Evolutionary conservation across 306 rosid species (phyloP).

Genomic region (Quercus alba): DNA sequence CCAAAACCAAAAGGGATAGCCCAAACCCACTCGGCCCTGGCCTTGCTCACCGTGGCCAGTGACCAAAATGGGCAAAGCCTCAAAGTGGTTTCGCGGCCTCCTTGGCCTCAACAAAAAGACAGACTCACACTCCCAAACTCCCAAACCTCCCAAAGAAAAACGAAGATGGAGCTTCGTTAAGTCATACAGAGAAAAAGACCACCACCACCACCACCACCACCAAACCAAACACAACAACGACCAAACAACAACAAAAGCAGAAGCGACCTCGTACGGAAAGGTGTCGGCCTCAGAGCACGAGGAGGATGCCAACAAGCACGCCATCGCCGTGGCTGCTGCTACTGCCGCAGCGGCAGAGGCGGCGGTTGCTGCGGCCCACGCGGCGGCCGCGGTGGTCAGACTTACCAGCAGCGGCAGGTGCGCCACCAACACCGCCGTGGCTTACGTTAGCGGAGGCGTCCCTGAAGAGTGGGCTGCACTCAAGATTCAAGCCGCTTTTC

Average conservation of each 20-base stretch:
- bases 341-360: slow-evolving; percentile 52
- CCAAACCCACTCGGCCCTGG: neutral
- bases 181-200: slow-evolving; percentile 45
- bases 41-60: neutral
- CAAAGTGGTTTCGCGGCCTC: slow-evolving; percentile 71
- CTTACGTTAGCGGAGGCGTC: neutral
- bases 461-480: slow-evolving; percentile 69
- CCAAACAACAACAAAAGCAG: neutral
- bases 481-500: slow-evolving; percentile 85
- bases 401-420: slow-evolving; percentile 38
- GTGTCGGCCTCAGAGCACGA: neutral
- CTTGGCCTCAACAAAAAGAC: slow-evolving; percentile 42
- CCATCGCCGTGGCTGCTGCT: slow-evolving; percentile 55
- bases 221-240: slow-evolving; percentile 4
- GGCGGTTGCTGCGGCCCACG: slow-evolving; percentile 56
- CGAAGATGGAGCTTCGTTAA: slow-evolving; percentile 74
- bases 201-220: neutral
- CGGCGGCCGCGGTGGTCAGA: slow-evolving; percentile 45
- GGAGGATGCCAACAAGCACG: slow-evolving; percentile 38
- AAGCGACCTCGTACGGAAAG: neutral
- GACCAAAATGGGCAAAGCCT: slow-evolving; percentile 65
- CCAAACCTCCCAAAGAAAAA: slow-evolving; percentile 43
- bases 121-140: slow-evolving; percentile 3
- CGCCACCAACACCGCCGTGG: neutral
- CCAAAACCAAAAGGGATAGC: slow-evolving; percentile 22